Percentiles rank a stretch among this genome's conserved stretches.
Evolutionary conservation across 768 basidiomycete species (phyloP).

Genomic region (Epithele typhae): DNA sequence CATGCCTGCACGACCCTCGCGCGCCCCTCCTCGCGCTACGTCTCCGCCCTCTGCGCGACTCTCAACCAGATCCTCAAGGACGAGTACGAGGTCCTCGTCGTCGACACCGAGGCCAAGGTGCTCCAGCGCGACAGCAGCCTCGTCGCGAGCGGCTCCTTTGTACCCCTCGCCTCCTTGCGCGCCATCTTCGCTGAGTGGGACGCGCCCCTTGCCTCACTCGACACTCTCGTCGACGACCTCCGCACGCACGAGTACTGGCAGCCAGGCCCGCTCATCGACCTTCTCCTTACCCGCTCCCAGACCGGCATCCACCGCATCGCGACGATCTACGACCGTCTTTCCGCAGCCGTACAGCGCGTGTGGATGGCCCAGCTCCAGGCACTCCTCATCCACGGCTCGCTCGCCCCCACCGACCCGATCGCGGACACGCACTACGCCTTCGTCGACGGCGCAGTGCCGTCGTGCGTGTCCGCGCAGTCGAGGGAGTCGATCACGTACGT

Average conservation of each 20-base stretch:
- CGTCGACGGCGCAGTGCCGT: constrained; percentile 64
- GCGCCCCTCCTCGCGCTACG: constrained; percentile 64
- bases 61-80: constrained; percentile 68
- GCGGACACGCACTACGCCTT: constrained; percentile 57
- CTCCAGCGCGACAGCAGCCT: constrained; percentile 69
- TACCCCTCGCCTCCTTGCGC: constrained; percentile 79
- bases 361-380: constrained; percentile 84
- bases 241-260: constrained; percentile 52
- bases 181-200: constrained; percentile 89
- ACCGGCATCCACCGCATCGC: constrained; percentile 79
- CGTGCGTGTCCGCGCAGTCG: constrained; percentile 67
- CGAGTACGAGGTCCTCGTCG: constrained; percentile 77
- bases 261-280: constrained; percentile 78
- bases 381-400: constrained; percentile 75
- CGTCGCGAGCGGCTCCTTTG: constrained; percentile 78
- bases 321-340: constrained; percentile 65
- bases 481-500: constrained; percentile 83
- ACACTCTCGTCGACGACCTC: constrained; percentile 58
- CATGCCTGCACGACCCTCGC: constrained; percentile 46
- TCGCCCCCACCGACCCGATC: constrained; percentile 58
- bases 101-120: constrained; percentile 78
- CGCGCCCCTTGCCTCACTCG: constrained; percentile 72
- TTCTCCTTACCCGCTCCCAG: constrained; percentile 64
- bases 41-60: constrained; percentile 74
- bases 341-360: constrained; percentile 69